These are phyloP conservation scores for Cordyceps farinosa DNA, from an alignment of 2,329 filamentous ascomycete genomes.

Conservation along the genomic window DNA sequence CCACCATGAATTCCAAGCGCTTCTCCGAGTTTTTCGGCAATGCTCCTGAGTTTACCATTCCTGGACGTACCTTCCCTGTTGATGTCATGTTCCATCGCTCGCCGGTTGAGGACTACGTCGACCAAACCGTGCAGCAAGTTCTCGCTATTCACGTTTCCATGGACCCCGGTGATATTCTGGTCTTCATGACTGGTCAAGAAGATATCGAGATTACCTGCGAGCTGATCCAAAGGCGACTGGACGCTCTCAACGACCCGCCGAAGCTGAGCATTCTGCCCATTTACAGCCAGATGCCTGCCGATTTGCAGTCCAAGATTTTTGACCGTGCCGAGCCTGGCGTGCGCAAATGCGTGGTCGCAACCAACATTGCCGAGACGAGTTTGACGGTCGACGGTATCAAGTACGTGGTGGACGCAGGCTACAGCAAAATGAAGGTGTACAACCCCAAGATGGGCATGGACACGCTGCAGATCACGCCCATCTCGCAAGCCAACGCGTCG, in stretches of 20 bases:
- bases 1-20: constrained; percentile 95
- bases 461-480: constrained; percentile 93
- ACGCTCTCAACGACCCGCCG: constrained; percentile 87
- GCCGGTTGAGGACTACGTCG: constrained; percentile 96
- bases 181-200: constrained; percentile 99
- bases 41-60: constrained; percentile 94
- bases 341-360: constrained; percentile 95
- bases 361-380: constrained; percentile 97
- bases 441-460: constrained; percentile 99
- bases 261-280: constrained; percentile 94
- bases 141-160: constrained; percentile 95
- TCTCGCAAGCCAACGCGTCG: constrained; percentile 92
- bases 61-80: constrained; percentile 92
- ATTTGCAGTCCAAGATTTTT: constrained; percentile 96
- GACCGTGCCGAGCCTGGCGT: constrained; percentile 86
- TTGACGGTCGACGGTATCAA: constrained; percentile 98
- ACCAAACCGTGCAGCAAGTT: constrained; percentile 93
- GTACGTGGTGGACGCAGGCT: constrained; percentile 96
- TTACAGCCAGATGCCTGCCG: constrained; percentile 99
- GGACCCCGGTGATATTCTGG: constrained; percentile 85
- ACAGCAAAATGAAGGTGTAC: constrained; percentile 97
- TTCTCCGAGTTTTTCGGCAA: constrained; percentile 96
- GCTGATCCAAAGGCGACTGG: constrained; percentile 79
- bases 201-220: constrained; percentile 98
- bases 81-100: constrained; percentile 94